Percentiles rank a stretch among this genome's conserved stretches.
Conservation (phyloP, 805 yeast species). For the Ogataea corticis region DNA sequence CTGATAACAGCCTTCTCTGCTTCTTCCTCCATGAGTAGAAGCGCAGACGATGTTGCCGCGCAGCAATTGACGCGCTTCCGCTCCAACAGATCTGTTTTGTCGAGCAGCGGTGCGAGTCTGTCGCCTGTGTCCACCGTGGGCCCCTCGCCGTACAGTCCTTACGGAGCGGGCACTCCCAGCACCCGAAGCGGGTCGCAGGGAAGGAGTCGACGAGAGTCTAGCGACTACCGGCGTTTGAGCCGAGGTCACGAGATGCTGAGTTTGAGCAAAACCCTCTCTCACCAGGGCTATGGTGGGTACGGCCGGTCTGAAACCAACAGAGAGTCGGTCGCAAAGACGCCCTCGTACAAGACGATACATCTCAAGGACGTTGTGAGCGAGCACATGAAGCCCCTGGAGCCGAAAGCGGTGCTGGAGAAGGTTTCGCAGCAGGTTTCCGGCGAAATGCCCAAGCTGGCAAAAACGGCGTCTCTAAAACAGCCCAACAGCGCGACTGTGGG, state of each 20-base stretch:
- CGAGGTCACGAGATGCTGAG: constrained; percentile 13
- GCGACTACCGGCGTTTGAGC: not conserved
- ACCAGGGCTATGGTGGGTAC: constrained; percentile 23
- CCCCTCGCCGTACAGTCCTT: constrained; percentile 8
- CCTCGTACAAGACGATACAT: constrained; percentile 28
- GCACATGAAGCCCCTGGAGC: constrained; percentile 24
- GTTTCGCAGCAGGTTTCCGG: constrained; percentile 1
- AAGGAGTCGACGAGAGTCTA: constrained; percentile 1
- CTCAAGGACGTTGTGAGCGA: constrained; percentile 18
- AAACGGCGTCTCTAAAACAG: not conserved
- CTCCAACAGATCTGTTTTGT: constrained; percentile 9
- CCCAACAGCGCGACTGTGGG: not conserved
- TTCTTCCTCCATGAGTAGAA: not conserved
- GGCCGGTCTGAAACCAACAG: constrained; percentile 4
- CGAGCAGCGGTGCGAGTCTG: constrained; percentile 7
- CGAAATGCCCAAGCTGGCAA: constrained; percentile 3
- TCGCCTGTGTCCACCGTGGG: constrained; percentile 14
- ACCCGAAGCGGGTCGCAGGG: constrained; percentile 2
- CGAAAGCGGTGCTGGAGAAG: constrained; percentile 16
- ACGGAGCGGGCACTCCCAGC: not conserved
- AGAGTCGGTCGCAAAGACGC: constrained; percentile 5
- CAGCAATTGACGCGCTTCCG: constrained; percentile 3
- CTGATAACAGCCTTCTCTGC: not conserved
- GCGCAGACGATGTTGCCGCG: not conserved
- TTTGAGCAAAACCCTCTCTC: constrained; percentile 26